Evolutionary conservation across 1,284 basidiomycete genomes (phyloP).

Genomic region (Amylostereum areolatum): DNA sequence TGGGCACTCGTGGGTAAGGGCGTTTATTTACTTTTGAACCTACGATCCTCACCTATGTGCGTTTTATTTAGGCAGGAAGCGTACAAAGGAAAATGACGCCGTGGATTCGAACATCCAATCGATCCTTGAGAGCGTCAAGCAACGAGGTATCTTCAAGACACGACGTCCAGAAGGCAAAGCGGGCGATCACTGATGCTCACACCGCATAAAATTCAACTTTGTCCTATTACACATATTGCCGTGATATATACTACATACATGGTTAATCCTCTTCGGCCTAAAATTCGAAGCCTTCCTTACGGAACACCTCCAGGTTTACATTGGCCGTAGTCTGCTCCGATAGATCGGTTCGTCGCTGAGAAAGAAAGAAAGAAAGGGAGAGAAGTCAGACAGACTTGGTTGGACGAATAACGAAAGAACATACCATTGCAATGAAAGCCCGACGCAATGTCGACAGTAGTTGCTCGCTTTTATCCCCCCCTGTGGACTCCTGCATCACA

Average conservation of each 20-base stretch:
- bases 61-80: no score
- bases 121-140: slow-evolving; percentile 45
- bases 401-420: slow-evolving; percentile 16
- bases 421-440: slow-evolving; percentile 77
- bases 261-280: no score
- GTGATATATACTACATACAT: no score
- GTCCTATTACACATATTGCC: no score
- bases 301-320: slow-evolving; percentile 32
- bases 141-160: slow-evolving; percentile 61
- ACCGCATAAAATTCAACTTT: no score
- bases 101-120: slow-evolving; percentile 25
- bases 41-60: no score
- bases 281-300: slow-evolving; percentile 48
- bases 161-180: slow-evolving; percentile 67
- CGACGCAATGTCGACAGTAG: slow-evolving; percentile 92
- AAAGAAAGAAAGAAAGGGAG: no score
- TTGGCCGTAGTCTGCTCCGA: slow-evolving; percentile 37
- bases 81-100: no score
- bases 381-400: no score
- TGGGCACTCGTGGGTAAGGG: slow-evolving; percentile 83
- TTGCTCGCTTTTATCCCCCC: slow-evolving; percentile 71
- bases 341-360: slow-evolving; percentile 40
- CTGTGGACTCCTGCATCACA: slow-evolving; percentile 67
- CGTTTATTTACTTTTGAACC: no score
- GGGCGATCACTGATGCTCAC: slow-evolving; percentile 39